These are phyloP conservation scores for Phallus indusiatus DNA, from an alignment of 768 basidiomycete species.

Conservation along the genomic window DNA sequence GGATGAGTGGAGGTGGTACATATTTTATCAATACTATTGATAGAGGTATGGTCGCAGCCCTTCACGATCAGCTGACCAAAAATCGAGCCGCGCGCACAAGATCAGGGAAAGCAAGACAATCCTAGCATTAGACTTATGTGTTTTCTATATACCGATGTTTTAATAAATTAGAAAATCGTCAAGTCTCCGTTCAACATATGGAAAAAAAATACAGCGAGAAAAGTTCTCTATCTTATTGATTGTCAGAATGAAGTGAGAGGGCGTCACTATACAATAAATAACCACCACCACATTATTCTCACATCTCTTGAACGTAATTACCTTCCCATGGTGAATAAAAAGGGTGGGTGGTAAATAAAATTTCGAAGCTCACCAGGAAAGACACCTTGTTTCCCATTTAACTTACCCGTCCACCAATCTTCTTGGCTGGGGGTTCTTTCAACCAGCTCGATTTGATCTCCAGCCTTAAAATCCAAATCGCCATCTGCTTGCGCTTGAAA, in stretches of 20 bases:
- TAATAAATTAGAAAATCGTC: no score
- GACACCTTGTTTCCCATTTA: slow-evolving; percentile 77
- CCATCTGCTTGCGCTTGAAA: slow-evolving; percentile 92
- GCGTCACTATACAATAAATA: background rate
- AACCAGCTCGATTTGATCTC: slow-evolving; percentile 86
- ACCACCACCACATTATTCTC: background rate
- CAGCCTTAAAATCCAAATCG: slow-evolving; percentile 81
- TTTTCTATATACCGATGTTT: no score
- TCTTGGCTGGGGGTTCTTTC: slow-evolving; percentile 73
- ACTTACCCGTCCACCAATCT: slow-evolving; percentile 95
- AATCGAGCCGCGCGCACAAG: background rate
- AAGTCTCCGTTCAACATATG: no score
- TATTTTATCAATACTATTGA: slow-evolving; percentile 76
- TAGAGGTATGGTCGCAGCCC: slow-evolving; percentile 23
- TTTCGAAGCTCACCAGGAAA: slow-evolving; percentile 63
- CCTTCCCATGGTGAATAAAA: slow-evolving; percentile 27
- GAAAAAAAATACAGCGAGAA: no score
- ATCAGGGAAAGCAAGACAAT: background rate
- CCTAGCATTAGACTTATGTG: background rate
- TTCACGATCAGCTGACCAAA: background rate
- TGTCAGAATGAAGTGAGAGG: no score
- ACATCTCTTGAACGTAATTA: slow-evolving; percentile 59
- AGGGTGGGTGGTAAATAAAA: background rate
- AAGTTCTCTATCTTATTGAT: no score
- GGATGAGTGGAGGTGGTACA: slow-evolving; percentile 61